Base-by-base conservation (phyloP, 2,329 filamentous ascomycete species). In the Clonostachys chloroleuca region DNA sequence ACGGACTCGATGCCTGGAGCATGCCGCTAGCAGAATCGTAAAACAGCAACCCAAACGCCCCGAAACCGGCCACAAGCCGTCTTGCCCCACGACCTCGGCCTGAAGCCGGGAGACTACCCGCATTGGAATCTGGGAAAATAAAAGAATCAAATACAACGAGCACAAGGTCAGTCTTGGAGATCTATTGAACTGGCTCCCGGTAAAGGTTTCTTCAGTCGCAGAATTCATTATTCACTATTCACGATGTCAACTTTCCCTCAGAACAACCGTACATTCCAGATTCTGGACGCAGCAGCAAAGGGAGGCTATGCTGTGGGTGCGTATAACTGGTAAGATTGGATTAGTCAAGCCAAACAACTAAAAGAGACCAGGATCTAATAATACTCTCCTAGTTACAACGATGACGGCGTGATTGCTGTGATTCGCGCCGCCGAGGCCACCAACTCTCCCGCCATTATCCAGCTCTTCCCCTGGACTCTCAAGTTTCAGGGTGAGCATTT, bases 381-480 rank as follows among this genome's bases (percentile, higher is more conserved):
- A 4, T 10, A 30, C 1, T 10, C 24, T 30, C 24, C 24, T 18
- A 51, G 51, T 36, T 83, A 83, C 70, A 80, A 85, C 54, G 66
- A 83, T 48, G 81, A 84, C 62, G 80, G 78, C 36, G 81, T 85
- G 49, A 67, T 85, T 6, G 80, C 79, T 2, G 78, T 77, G 7
- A 76, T 84, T 45, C 72, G 74, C 51, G 82, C 82, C 16, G 82
- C 82, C 34, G 80, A 84, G 64, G 68, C 69, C 36, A 80, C 80
- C 52, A 67, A 69, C 40, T 80, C 80, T 0, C 80, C 82, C 0
- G 72, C 80, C 13, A 82, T 85, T 62, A 80, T 85, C 60, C 79
- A 83, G 37, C 73, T 86, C 52, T 86, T 86, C 59, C 82, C 82
- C 12, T 85, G 82, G 82, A 81, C 81, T 0, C 66, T 84, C 36